Base-by-base conservation (phyloP, 768 basidiomycete genomes). In the Amanita polypyramis region DNA sequence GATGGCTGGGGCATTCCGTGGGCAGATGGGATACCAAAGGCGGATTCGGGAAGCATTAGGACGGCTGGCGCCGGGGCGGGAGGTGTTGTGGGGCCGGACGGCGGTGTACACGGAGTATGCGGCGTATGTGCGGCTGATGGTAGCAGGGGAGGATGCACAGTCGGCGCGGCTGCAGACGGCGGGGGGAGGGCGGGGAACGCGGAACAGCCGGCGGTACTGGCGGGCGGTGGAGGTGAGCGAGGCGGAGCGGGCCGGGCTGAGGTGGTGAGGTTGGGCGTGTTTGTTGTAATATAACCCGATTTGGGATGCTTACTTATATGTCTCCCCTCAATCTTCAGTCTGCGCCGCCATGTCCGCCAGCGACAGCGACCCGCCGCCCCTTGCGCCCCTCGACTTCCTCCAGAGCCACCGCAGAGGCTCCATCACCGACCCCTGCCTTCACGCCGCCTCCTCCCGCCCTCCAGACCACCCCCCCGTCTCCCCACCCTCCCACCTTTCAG, bases 321-420 rank as follows among this genome's bases (percentile, higher is more conserved):
- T n/a, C 23, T 8, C n/a, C 21, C n/a, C n/a, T 14, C 51, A 45
- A 48, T 46, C 47, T 49, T 50, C 49, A 15, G 39, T 51, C 51
- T 36, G 50, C 33, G 29, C 25, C 17, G 49, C 43, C 30, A 50
- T 38, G 32, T 43, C 49, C 20, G 37, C 33, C 42, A 10, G 23
- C 15, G 17, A 30, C 40, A 14, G 12, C 43, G 37, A 27, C 43
- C 25, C 36, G 20, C 42, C 77, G 3, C 75, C 83, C 46, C 74
- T 90, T 25, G 80, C 82, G 2, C 85, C 86, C 7, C 78, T 89
- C 57, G 82, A 87, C 60, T 80, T 75, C 60, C 74, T 88, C 20
- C 85, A 87, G 61, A 85, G 75, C 47, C 87, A 88, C 59, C 77
- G 86, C n/a, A 68, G 85, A 50, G 85, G 85, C 51, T 89, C 88